These are phyloP conservation scores for Epichloe typhina DNA, from an alignment of 2,329 filamentous ascomycete genomes.

Conservation along the genomic window DNA sequence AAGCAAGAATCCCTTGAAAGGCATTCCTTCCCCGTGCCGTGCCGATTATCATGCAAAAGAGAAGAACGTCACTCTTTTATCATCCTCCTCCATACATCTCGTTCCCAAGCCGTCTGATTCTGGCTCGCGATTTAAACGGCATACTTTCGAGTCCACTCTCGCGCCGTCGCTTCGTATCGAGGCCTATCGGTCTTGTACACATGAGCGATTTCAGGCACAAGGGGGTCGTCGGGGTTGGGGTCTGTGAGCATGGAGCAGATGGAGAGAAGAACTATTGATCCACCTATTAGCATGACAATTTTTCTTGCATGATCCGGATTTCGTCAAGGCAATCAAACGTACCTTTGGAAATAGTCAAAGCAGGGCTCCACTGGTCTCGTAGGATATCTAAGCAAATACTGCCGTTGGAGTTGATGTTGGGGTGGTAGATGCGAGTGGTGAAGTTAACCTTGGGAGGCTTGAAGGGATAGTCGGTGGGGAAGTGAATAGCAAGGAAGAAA, in stretches of 20 bases:
- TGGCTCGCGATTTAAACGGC: slow-evolving; percentile 51
- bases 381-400: slow-evolving; percentile 98
- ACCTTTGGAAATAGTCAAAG: slow-evolving; percentile 98
- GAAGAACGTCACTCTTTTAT: slow-evolving; percentile 2
- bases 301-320: background rate
- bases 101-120: background rate
- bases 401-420: slow-evolving; percentile 99
- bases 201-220: slow-evolving; percentile 97
- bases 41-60: slow-evolving; percentile 5
- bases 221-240: slow-evolving; percentile 96
- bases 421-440: slow-evolving; percentile 98
- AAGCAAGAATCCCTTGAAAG: slow-evolving; percentile 2
- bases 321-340: slow-evolving; percentile 13
- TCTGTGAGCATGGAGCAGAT: slow-evolving; percentile 99
- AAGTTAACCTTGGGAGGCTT: slow-evolving; percentile 99
- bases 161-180: slow-evolving; percentile 88
- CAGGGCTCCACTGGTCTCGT: slow-evolving; percentile 97
- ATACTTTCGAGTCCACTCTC: slow-evolving; percentile 99
- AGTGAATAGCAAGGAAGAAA: slow-evolving; percentile 98
- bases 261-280: slow-evolving; percentile 66
- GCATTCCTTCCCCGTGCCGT: background rate
- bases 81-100: background rate
- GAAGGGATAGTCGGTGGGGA: slow-evolving; percentile 99
- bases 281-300: slow-evolving; percentile 4
- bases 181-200: slow-evolving; percentile 98